Conservation (phyloP, 257 asterid species). For the Scutellaria galericulata region DNA sequence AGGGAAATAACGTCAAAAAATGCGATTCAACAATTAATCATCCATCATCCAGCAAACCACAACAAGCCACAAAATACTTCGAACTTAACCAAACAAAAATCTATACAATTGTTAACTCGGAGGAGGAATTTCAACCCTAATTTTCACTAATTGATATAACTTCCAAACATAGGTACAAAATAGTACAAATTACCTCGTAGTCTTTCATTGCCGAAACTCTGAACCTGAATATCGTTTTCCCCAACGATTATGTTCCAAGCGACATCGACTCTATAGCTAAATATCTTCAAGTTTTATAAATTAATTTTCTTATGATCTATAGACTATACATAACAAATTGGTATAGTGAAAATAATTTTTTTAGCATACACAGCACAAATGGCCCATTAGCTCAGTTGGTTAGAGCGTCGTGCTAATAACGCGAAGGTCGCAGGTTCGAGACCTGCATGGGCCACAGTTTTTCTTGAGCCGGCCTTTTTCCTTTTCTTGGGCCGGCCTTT, state of each 20-base stretch:
- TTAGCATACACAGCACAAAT: not conserved
- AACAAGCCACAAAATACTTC: not conserved
- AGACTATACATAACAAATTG: too few species aligned
- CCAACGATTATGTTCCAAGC: not conserved
- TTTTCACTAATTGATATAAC: not conserved
- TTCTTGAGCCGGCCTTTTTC: too few species aligned
- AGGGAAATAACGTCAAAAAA: not conserved
- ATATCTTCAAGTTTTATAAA: not conserved
- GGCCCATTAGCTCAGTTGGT: slow-evolving; percentile 76
- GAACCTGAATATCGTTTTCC: not conserved
- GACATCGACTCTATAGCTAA: not conserved
- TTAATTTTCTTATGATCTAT: not conserved
- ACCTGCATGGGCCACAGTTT: slow-evolving; percentile 60
- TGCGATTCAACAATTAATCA: slow-evolving; percentile 11
- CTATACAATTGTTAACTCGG: not conserved
- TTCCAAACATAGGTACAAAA: slow-evolving; percentile 3
- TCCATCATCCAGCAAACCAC: not conserved
- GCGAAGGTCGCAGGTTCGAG: slow-evolving; percentile 71
- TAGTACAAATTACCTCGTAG: slow-evolving; percentile 44
- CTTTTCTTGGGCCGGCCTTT: too few species aligned
- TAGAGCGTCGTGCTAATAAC: slow-evolving; percentile 75
- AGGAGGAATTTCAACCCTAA: not conserved
- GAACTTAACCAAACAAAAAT: slow-evolving; percentile 1
- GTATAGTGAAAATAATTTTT: too few species aligned
- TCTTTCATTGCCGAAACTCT: slow-evolving; percentile 44